phyloP scores from a whole-genome alignment of 2,329 filamentous ascomycete species.

The Thermothelomyces thermophilus region DNA sequence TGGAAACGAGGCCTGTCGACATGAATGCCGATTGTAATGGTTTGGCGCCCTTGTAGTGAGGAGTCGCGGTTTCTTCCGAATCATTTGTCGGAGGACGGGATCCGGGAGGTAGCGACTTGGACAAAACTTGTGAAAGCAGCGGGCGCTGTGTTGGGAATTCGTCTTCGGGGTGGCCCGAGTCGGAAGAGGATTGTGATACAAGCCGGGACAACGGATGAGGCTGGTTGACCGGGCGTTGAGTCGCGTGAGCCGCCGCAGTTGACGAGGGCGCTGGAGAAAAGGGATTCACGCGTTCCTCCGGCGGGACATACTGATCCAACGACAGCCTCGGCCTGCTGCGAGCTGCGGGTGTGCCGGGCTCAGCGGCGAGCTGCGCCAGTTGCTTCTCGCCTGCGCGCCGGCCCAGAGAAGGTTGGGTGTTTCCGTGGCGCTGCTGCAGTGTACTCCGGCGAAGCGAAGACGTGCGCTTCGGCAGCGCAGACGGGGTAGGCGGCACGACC shows the following conservation, averaged over 20 bases:
- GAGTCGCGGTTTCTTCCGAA: conserved; percentile 60
- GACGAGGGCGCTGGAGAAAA: conserved; percentile 50
- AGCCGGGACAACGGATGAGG: conserved; percentile 82
- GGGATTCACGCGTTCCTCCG: conserved; percentile 55
- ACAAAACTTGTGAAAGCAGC: conserved; percentile 48
- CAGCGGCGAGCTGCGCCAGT: conserved; percentile 43
- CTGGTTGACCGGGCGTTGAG: conserved; percentile 43
- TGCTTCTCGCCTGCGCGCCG: conserved; percentile 52
- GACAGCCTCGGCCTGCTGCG: conserved; percentile 67
- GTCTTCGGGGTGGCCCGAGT: conserved; percentile 62
- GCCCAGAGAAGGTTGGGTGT: conserved; percentile 59
- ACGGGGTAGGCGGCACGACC: conserved; percentile 39
- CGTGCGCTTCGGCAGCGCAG: conserved; percentile 59
- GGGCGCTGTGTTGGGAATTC: conserved; percentile 60
- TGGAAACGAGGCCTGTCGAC: conserved; percentile 91
- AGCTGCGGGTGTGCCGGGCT: conserved; percentile 50
- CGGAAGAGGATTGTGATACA: conserved; percentile 79
- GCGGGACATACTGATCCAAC: conserved; percentile 68
- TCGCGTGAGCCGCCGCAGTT: conserved; percentile 47
- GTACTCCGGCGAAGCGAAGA: conserved; percentile 81
- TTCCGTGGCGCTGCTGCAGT: conserved; percentile 68
- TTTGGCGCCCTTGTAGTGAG: conserved; percentile 69
- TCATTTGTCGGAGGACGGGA: conserved; percentile 40
- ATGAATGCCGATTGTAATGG: conserved; percentile 80
- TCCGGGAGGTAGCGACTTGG: conserved; percentile 68